A percentile compares a stretch with the other conserved stretches of the same genome.
Conservation (phyloP, 371 early-diverging fungal genomes). For the Mycotypha africana region DNA sequence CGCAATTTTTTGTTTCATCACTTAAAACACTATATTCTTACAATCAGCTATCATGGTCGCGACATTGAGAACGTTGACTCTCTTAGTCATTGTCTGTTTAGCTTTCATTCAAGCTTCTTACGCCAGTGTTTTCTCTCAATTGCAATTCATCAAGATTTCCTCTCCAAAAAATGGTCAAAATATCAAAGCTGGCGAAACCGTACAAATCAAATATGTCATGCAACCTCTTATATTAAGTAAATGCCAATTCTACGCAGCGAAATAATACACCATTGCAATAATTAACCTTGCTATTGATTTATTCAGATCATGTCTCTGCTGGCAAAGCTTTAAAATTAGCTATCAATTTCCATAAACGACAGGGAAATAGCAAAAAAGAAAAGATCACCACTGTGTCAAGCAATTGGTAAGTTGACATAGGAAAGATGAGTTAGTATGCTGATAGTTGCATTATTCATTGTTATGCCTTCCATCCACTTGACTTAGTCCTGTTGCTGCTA, state of each 20-base stretch:
- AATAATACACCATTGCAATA: neutral
- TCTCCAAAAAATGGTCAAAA: constrained; percentile 34
- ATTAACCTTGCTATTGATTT: neutral
- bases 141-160: constrained; percentile 44
- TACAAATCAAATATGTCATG: constrained; percentile 40
- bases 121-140: constrained; percentile 38
- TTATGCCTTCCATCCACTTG: neutral
- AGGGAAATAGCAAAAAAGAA: constrained; percentile 34
- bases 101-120: constrained; percentile 16
- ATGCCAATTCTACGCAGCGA: too few species aligned
- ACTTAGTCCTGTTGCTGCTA: constrained; percentile 23
- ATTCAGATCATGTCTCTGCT: constrained; percentile 22
- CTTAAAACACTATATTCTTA: too few species aligned
- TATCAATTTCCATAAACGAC: constrained; percentile 36
- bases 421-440: too few species aligned
- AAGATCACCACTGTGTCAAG: constrained; percentile 25
- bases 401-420: constrained; percentile 35
- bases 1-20: too few species aligned
- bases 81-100: constrained; percentile 9
- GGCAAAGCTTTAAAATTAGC: constrained; percentile 33
- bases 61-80: constrained; percentile 6
- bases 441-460: too few species aligned
- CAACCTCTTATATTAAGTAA: constrained; percentile 40
- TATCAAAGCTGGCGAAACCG: constrained; percentile 28
- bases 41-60: too few species aligned